phyloP scores from a whole-genome alignment of 2,329 filamentous ascomycete species.

The Aspergillus flavus region DNA sequence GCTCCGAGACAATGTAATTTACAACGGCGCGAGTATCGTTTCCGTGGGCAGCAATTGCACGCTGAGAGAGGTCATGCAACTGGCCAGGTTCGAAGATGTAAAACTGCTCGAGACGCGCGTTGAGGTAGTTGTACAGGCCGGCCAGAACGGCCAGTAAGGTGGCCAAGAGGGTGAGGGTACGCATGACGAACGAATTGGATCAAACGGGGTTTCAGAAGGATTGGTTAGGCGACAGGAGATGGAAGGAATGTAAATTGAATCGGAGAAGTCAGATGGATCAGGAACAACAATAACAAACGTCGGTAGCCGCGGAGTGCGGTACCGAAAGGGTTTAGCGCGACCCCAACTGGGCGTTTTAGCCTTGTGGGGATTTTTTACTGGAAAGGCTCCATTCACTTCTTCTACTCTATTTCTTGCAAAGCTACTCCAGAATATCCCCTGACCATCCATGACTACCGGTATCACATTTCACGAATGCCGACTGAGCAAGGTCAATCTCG shows the following conservation, averaged over 20 bases:
- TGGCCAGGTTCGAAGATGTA: constrained; percentile 75
- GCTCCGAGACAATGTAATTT: constrained; percentile 68
- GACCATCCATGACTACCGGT: neutral
- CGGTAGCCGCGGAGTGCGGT: neutral
- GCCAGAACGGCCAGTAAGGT: constrained; percentile 39
- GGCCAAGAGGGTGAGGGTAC: constrained; percentile 35
- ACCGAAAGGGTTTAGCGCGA: neutral
- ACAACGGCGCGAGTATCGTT: constrained; percentile 74
- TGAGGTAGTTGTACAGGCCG: constrained; percentile 39
- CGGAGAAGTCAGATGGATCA: neutral
- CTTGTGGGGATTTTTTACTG: neutral
- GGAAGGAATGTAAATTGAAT: neutral
- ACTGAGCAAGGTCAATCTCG: neutral
- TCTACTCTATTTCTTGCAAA: neutral
- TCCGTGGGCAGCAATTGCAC: constrained; percentile 68
- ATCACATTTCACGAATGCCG: neutral
- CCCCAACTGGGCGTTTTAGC: neutral
- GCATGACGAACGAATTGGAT: constrained; percentile 19
- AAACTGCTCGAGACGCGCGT: constrained; percentile 52
- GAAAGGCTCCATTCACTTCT: neutral
- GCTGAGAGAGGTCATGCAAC: constrained; percentile 68
- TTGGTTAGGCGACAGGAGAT: neutral
- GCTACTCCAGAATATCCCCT: neutral
- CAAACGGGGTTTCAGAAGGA: constrained; percentile 3
- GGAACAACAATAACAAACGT: neutral